Base-by-base conservation (phyloP, 768 basidiomycete genomes). In the Kondoa subrosea region DNA sequence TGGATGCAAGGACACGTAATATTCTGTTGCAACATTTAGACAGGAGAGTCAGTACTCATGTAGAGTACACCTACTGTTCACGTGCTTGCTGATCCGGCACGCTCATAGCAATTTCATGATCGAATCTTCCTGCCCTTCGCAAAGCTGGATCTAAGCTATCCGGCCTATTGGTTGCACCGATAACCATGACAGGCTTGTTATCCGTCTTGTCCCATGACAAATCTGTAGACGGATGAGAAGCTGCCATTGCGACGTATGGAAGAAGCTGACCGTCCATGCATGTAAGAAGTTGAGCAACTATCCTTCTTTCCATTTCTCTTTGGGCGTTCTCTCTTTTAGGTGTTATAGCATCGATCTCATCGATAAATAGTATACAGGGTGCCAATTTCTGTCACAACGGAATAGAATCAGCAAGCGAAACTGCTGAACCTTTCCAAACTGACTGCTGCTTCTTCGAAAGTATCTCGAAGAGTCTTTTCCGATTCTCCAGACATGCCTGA, bases 401-500 rank as follows among this genome's bases (percentile, higher is more conserved):
- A 26, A 31, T 1, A 58, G 0, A n/a, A 4, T 40, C 26, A 3
- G 40, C 40, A 50, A 8, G 8, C 8, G 21, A 21, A 50, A 8
- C 21, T 50, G 40, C 8, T 50, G 40, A 50, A 50, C 21, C 12
- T n/a, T n/a, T n/a, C n/a, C n/a, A n/a, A 56, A 76, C 80, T 2
- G 32, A 90, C 91, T 79, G 90, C 92, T 3, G 95, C 95, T 76
- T 97, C 93, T 32, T 95, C 93, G 74, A 99, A 99, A 0, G 90
- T 91, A 74, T 96, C 93, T 57, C 95, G 80, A 2, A 99, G 79
- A 0, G 91, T 92, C 80, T 93, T 97, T 76, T 99, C 95, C 0
- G 90, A 92, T 77, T 99, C 95, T 59, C 95, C 95, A 0, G 91
- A 95, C 91, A 97, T 95, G 0, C 95, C 93, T 1, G 89, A 91